Conservation (phyloP, 805 yeast species). For the Teunomyces gatunensis region DNA sequence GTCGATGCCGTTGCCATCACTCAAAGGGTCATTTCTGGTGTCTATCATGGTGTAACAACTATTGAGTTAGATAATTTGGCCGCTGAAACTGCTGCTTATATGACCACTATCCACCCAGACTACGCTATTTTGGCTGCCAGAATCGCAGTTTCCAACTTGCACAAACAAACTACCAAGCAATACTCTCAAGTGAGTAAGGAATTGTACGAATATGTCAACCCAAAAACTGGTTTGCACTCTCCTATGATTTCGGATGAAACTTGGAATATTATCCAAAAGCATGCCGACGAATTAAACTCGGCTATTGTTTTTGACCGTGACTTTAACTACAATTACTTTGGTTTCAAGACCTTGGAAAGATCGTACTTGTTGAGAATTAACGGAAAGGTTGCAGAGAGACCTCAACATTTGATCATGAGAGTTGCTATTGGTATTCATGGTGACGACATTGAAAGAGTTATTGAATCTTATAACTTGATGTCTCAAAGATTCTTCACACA, state of each 20-base stretch:
- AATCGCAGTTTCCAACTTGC: conserved; percentile 90
- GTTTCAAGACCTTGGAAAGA: conserved; percentile 60
- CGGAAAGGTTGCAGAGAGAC: conserved; percentile 60
- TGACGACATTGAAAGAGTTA: conserved; percentile 47
- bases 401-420: conserved; percentile 61
- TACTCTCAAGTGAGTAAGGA: conserved; percentile 76
- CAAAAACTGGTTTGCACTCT: conserved; percentile 61
- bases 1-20: conserved; percentile 96
- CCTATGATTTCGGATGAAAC: conserved; percentile 46
- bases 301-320: conserved; percentile 50
- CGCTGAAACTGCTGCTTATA: conserved; percentile 95
- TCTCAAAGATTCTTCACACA: conserved; percentile 58
- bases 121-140: conserved; percentile 94
- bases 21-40: conserved; percentile 93
- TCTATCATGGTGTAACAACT: conserved; percentile 95
- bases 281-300: conserved; percentile 43
- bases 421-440: conserved; percentile 63
- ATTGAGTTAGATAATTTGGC: conserved; percentile 68
- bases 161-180: conserved; percentile 87
- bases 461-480: conserved; percentile 59
- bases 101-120: conserved; percentile 98
- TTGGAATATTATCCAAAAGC: conserved; percentile 33
- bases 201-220: conserved; percentile 75
- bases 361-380: conserved; percentile 53
- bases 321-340: conserved; percentile 56